Base-by-base conservation (phyloP, 495 filamentous ascomycete species). In the Penicillium bialowiezense region DNA sequence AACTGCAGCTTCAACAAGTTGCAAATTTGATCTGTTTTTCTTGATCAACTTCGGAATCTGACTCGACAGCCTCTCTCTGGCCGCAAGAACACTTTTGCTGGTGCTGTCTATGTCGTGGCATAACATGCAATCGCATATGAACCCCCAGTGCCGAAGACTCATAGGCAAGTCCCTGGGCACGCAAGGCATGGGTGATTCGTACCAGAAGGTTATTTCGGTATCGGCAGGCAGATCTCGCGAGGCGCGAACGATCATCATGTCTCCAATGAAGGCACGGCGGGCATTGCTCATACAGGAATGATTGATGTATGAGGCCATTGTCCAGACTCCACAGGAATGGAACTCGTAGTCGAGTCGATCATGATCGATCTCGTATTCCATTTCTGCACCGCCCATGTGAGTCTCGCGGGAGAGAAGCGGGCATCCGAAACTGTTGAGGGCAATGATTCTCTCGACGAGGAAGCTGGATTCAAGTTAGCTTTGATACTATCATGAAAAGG, bases 211-310 rank as follows among this genome's bases (percentile, higher is more conserved):
- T 18, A 86, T 37, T 53, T 85, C 82, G 12, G 77, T 75, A 44
- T 74, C 66, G 0, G 66, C 41, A 3, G 60, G 57, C 7, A 86
- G 62, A 52, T 75, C 59, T 17, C 53, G 48, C 7, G 64, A 57
- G 0, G 82, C 80, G n/a, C 79, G 78, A 18, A 81, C 50, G 39
- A 84, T 64, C 64, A 77, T 74, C 68, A 86, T 72, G 55, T 85
- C 82, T 35, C 81, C 78, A 48, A 84, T 78, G 59, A 81, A 83
- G 17, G 73, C 56, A 18, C 76, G 70, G 3, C 40, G 32, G 13
- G 62, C 59, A 51, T 78, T 84, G 15, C 62, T 56, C 40, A 71
- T 5, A 54, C 80, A 84, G 19, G 69, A 71, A 51, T 84, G 80
- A 55, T 84, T 84, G 35, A 78, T 70, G 61, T 72, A 77, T 0